Conservation (phyloP, 192 early-diverging fungal genomes). For the Coemansia sp. region DNA sequence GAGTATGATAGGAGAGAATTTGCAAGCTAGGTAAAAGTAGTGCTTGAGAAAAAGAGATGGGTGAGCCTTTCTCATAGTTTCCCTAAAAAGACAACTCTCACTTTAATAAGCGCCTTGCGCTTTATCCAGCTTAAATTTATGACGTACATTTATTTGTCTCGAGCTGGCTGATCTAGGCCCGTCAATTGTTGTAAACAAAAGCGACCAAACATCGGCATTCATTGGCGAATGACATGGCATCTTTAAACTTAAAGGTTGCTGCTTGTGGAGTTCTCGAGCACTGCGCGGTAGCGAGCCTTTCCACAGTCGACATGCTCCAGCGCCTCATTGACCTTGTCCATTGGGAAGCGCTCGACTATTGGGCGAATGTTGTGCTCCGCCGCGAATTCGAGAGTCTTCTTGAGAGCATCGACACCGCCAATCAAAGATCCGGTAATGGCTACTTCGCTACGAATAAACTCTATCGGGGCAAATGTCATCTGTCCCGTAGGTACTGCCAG, state of each 20-base stretch:
- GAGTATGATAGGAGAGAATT: neutral
- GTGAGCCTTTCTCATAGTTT: neutral
- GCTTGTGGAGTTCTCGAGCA: slow-evolving; percentile 45
- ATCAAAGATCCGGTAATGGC: slow-evolving; percentile 66
- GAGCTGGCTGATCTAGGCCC: neutral
- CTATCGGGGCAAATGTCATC: slow-evolving; percentile 43
- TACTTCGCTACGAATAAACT: slow-evolving; percentile 54
- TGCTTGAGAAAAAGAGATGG: neutral
- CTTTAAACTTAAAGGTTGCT: slow-evolving; percentile 7
- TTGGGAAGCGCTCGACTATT: slow-evolving; percentile 62
- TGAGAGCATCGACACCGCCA: slow-evolving; percentile 57
- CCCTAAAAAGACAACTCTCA: too few relatives aligned
- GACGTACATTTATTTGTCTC: neutral
- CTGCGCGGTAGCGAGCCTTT: slow-evolving; percentile 68
- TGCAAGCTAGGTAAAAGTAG: neutral
- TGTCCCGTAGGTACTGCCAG: slow-evolving; percentile 63
- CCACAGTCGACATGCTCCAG: slow-evolving; percentile 60
- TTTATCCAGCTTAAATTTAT: neutral
- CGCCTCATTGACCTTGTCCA: slow-evolving; percentile 64
- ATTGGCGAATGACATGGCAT: neutral
- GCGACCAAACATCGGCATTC: neutral
- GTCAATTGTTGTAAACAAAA: neutral
- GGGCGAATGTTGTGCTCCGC: slow-evolving; percentile 62
- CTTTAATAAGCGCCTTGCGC: too few relatives aligned
- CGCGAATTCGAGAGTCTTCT: slow-evolving; percentile 69